phyloP scores from a whole-genome alignment of 2,329 filamentous ascomycete species.

The Bipolaris oryzae region DNA sequence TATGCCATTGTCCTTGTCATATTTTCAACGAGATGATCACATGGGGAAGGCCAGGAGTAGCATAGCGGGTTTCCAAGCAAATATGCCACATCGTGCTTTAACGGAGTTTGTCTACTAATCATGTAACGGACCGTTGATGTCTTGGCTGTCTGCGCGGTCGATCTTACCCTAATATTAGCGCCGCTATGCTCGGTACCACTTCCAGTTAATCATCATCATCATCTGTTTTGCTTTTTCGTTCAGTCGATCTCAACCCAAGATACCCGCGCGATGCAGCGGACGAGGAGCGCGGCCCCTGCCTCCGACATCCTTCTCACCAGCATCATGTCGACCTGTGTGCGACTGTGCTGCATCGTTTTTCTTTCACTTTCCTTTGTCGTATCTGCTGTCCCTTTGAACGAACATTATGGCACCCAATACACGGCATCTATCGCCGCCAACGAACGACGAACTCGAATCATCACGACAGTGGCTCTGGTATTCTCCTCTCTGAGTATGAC shows the following conservation, averaged over 20 bases:
- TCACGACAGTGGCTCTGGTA: constrained; percentile 45
- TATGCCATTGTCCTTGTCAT: background rate
- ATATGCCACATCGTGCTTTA: constrained; percentile 9
- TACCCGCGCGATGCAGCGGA: background rate
- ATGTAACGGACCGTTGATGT: constrained; percentile 19
- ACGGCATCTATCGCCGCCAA: constrained; percentile 6
- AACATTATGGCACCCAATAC: constrained; percentile 4
- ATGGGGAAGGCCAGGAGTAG: background rate
- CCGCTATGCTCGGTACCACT: background rate
- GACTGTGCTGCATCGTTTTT: background rate
- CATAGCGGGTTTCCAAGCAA: background rate
- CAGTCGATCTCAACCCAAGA: background rate
- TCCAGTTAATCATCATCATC: background rate
- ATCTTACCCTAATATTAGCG: background rate
- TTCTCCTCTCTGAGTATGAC: constrained; percentile 60
- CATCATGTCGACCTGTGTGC: background rate
- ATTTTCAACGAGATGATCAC: background rate
- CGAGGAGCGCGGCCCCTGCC: background rate
- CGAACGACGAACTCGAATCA: constrained; percentile 26
- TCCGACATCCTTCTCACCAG: background rate
- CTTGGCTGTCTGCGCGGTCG: constrained; percentile 30
- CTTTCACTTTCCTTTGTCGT: background rate
- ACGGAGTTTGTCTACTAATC: constrained; percentile 21
- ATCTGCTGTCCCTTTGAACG: constrained; percentile 2
- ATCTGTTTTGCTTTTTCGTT: constrained; percentile 2